Base-by-base conservation (phyloP, 2,329 filamentous ascomycete species). In the Aotearoamyces nothofagi region DNA sequence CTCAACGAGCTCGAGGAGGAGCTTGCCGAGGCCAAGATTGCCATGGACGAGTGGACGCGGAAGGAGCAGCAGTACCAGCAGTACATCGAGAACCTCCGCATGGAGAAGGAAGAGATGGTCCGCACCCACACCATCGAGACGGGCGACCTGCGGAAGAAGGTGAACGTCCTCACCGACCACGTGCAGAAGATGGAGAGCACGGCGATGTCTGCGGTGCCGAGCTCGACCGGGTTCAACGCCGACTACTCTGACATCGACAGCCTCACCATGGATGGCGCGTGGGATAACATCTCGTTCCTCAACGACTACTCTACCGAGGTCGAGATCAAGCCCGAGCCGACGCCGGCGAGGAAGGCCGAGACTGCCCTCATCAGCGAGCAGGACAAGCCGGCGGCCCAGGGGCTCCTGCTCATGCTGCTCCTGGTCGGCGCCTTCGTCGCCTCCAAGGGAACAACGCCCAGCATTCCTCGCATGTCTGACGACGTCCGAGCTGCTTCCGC, bases 371-470 rank as follows among this genome's bases (percentile, higher is more conserved):
- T 56, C 24, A 49, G 50, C 43, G 64, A 71, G 23, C 51, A 55
- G 34, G 70, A 78, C 37, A 76, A 76, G 57, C 59, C 69, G 34
- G 66, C 75, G 36, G 76, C 82, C 41, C 80, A 86, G 45, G 81
- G 83, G 45, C 58, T 96, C 45, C 66, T 96, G 52, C 78, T 87
- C 55, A 92, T 94, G 83, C 79, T 94, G 42, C 79, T 98, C 49
- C 78, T 98, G 31, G 86, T 93, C 39, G 90, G 90, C 49, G 90
- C 90, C 30, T 93, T 94, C 50, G 84, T 96, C 43, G 78, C 90
- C 37, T 94, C 87, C 17, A 92, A 86, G 56, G 73, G 73, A 41
- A 69, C 75, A 12, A 60, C 67, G n/a, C 70, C 75, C 22, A 70
- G 72, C 41, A 75, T 92, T 42, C 79, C 80, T 28, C 69, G 69